A percentile compares a stretch with the other conserved stretches of the same genome.
These are phyloP conservation scores for Aspergillus hortae DNA, from an alignment of 2,329 filamentous ascomycete species.

Conservation along the genomic window DNA sequence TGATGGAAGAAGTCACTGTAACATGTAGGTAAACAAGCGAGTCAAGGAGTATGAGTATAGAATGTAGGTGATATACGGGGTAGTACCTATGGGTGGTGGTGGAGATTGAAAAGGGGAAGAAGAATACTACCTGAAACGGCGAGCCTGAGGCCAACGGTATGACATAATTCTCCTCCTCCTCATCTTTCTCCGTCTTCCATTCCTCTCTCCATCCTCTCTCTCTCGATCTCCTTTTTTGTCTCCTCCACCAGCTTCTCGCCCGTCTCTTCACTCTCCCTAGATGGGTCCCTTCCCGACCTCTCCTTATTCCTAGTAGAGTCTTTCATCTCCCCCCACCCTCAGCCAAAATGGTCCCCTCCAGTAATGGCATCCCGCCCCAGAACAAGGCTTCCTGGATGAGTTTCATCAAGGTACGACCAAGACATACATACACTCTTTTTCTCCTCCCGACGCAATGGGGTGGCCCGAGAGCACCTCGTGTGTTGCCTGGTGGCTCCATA, in stretches of 20 bases:
- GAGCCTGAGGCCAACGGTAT: too few species aligned
- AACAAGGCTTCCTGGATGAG: slow-evolving; percentile 47
- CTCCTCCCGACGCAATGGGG: neutral
- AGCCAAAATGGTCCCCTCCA: slow-evolving; percentile 28
- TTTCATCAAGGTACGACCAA: slow-evolving; percentile 42
- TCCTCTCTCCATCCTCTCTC: neutral
- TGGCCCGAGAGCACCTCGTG: neutral
- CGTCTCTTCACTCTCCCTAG: neutral
- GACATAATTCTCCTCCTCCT: neutral
- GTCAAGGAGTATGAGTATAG: too few species aligned
- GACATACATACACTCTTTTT: neutral
- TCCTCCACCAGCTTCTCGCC: neutral
- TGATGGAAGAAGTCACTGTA: too few species aligned
- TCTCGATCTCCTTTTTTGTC: neutral
- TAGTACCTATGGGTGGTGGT: too few species aligned
- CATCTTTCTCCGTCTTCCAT: neutral
- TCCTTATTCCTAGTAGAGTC: neutral
- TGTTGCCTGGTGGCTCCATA: neutral
- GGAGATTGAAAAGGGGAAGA: too few species aligned
- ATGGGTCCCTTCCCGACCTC: neutral
- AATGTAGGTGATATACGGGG: too few species aligned
- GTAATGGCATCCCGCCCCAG: slow-evolving; percentile 37
- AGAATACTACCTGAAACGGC: too few species aligned
- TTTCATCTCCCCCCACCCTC: neutral
- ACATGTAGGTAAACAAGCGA: too few species aligned